phyloP scores from a whole-genome alignment of 768 basidiomycete genomes.

The Boletus subcaerulescens region DNA sequence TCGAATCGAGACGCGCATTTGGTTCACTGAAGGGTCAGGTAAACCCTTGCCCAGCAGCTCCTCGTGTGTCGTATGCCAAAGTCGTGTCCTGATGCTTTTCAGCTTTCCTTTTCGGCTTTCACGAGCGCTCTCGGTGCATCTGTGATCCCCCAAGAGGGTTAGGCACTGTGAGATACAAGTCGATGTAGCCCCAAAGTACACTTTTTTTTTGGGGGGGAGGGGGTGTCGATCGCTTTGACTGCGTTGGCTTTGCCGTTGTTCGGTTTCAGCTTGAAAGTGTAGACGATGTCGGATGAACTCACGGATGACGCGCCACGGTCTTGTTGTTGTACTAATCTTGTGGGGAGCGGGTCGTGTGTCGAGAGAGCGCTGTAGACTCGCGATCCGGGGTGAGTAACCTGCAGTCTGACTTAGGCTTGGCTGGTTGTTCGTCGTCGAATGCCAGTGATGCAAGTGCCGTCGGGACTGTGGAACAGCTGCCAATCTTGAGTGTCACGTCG shows the following conservation, averaged over 20 bases:
- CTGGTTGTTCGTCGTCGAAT: background rate
- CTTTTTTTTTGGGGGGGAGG: slow-evolving; percentile 40
- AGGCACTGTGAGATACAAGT: slow-evolving; percentile 1
- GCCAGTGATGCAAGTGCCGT: background rate
- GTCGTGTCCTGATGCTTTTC: slow-evolving; percentile 4
- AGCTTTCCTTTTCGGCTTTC: background rate
- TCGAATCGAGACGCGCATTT: slow-evolving; percentile 37
- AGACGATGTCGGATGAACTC: slow-evolving; percentile 63
- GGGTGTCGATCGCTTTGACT: slow-evolving; percentile 44
- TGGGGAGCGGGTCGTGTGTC: background rate
- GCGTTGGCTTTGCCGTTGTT: slow-evolving; percentile 49
- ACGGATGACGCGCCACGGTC: slow-evolving; percentile 57
- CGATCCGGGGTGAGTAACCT: slow-evolving; percentile 8
- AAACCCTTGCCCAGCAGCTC: slow-evolving; percentile 47
- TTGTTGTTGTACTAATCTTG: slow-evolving; percentile 36
- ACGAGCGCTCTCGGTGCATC: slow-evolving; percentile 2
- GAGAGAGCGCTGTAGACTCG: background rate
- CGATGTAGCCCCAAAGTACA: slow-evolving; percentile 25
- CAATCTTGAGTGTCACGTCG: slow-evolving; percentile 9
- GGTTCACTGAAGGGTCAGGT: slow-evolving; percentile 58
- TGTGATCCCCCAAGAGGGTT: slow-evolving; percentile 3
- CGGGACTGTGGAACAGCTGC: background rate
- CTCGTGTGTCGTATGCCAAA: slow-evolving; percentile 42
- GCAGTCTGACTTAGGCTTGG: slow-evolving; percentile 1
- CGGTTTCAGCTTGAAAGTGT: slow-evolving; percentile 64